phyloP scores from a whole-genome alignment of 805 yeast species.

The Candida tibetensis region DNA sequence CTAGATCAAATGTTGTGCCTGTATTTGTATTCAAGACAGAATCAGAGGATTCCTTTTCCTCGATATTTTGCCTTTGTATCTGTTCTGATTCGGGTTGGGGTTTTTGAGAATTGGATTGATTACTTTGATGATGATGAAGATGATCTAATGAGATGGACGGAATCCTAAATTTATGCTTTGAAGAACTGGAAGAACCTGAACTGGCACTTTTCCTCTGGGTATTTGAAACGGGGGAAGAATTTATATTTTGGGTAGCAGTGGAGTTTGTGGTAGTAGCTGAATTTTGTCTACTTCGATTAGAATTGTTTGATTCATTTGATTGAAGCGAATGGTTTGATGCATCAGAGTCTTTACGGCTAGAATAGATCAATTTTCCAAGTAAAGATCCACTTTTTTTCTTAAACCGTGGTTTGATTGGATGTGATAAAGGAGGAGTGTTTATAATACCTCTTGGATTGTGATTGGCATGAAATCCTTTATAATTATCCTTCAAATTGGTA shows the following conservation, averaged over 20 bases:
- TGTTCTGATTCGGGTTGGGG: slow-evolving; percentile 8
- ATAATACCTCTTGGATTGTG: slow-evolving; percentile 25
- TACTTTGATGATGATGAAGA: slow-evolving; percentile 13
- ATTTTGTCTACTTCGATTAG: slow-evolving; percentile 8
- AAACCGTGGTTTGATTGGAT: slow-evolving; percentile 49
- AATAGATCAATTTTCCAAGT: slow-evolving; percentile 39
- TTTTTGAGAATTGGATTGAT: not conserved
- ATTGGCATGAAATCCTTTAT: slow-evolving; percentile 42
- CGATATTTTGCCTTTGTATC: not conserved
- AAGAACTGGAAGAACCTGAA: slow-evolving; percentile 16
- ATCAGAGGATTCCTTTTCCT: slow-evolving; percentile 1
- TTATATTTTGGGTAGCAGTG: slow-evolving; percentile 9
- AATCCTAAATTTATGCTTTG: slow-evolving; percentile 36
- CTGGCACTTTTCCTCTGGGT: slow-evolving; percentile 15
- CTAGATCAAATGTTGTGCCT: slow-evolving; percentile 34
- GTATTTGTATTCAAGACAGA: not conserved
- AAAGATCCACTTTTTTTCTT: slow-evolving; percentile 36
- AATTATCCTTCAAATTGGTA: slow-evolving; percentile 20
- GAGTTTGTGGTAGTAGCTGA: slow-evolving; percentile 6
- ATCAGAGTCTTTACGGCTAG: slow-evolving; percentile 27
- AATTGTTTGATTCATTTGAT: not conserved
- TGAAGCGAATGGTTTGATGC: not conserved
- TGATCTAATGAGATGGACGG: slow-evolving; percentile 35
- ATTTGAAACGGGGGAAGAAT: slow-evolving; percentile 4
- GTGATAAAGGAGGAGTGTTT: slow-evolving; percentile 45